A percentile compares a stretch with the other conserved stretches of the same genome.
Conservation (phyloP, 495 filamentous ascomycete species). For the Penicillium longicatenatum region DNA sequence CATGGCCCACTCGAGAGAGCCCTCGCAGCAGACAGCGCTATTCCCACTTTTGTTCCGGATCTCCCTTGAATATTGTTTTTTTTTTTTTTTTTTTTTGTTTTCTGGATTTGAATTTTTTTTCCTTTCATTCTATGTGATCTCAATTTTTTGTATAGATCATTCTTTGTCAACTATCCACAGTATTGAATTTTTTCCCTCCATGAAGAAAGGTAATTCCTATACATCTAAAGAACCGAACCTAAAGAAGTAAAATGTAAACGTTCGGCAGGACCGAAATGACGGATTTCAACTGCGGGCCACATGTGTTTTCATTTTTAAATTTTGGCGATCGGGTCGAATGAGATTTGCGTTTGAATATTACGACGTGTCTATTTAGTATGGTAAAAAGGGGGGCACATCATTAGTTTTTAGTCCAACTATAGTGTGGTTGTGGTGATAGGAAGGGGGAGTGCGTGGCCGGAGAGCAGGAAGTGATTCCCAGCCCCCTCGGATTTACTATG, state of each 20-base stretch:
- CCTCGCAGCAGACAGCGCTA: constrained; percentile 18
- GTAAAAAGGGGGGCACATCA: constrained; percentile 18
- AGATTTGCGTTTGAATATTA: constrained; percentile 18
- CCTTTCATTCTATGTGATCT: background rate
- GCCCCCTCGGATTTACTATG: constrained; percentile 16
- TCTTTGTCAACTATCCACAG: constrained; percentile 5
- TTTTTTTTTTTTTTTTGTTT: constrained; percentile 7
- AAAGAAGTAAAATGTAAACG: constrained; percentile 10
- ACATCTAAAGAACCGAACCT: background rate
- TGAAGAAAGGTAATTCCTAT: background rate
- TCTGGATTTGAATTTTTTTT: constrained; percentile 5
- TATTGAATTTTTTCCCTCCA: background rate
- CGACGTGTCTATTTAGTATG: constrained; percentile 30
- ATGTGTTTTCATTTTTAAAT: constrained; percentile 26
- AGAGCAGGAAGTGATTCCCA: constrained; percentile 23
- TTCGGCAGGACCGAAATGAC: constrained; percentile 38
- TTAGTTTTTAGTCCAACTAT: background rate
- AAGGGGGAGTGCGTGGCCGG: constrained; percentile 34
- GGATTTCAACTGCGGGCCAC: constrained; percentile 50
- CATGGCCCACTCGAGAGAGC: constrained; percentile 14
- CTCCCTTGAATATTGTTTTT: constrained; percentile 15
- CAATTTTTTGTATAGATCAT: background rate
- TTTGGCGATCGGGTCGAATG: constrained; percentile 5
- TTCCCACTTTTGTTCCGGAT: constrained; percentile 6
- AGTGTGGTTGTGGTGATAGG: constrained; percentile 17